Evolutionary conservation across 805 yeast genomes (phyloP).

Genomic region (Yamadazyma akitaensis): DNA sequence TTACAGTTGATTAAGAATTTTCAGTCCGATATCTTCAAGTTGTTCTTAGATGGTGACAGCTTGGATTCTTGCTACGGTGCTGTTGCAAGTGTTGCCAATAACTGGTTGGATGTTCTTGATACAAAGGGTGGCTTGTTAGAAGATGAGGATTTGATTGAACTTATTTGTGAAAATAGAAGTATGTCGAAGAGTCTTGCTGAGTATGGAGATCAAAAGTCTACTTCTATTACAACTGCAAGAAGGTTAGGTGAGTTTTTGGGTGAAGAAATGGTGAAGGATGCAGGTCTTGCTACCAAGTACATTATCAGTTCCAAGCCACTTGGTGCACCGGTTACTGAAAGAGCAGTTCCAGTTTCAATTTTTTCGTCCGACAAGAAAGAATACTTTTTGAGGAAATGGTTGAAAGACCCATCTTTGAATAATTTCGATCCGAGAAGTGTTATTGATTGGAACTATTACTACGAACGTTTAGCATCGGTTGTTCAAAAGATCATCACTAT

Average conservation of each 20-base stretch:
- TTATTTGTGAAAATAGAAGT: conserved; percentile 93
- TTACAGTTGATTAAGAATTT: conserved; percentile 88
- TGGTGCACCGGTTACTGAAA: conserved; percentile 87
- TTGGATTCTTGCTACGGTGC: conserved; percentile 79
- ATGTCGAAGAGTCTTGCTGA: conserved; percentile 92
- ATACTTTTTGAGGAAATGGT: conserved; percentile 80
- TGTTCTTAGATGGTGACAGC: conserved; percentile 81
- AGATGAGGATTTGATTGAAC: conserved; percentile 89
- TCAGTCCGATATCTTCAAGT: conserved; percentile 90
- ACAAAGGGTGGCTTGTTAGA: conserved; percentile 82
- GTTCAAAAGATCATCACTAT: conserved; percentile 92
- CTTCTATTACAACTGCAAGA: conserved; percentile 92
- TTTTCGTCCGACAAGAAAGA: conserved; percentile 87
- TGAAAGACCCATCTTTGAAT: conserved; percentile 69
- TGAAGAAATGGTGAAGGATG: conserved; percentile 93
- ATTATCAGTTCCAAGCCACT: conserved; percentile 81
- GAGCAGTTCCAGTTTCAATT: conserved; percentile 95
- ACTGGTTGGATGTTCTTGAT: conserved; percentile 93
- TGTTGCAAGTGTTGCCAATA: conserved; percentile 89
- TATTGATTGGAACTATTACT: conserved; percentile 91
- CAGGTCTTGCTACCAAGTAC: conserved; percentile 93
- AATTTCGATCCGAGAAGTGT: conserved; percentile 85
- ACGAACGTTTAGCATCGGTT: conserved; percentile 87
- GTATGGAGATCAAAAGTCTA: conserved; percentile 86
- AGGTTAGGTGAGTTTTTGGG: conserved; percentile 94